Evolutionary conservation across 192 early-diverging fungal species (phyloP), one percentile per base, ranked within the genome.

Genomic region (Funneliformis mosseae): DNA sequence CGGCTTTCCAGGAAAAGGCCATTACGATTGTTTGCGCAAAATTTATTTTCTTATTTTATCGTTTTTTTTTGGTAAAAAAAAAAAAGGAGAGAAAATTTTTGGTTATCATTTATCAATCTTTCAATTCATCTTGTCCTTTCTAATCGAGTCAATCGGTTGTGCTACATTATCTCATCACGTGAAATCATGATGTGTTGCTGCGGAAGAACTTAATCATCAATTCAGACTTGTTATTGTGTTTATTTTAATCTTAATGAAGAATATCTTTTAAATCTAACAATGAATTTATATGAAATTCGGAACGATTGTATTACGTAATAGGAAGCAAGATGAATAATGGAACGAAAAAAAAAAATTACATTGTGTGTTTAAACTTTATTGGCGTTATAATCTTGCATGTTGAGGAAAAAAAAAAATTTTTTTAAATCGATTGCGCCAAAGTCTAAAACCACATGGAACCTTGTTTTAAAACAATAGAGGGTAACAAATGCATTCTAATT

Each of bases 1-100:
- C 88, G 62, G 88, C 59, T 88, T 89, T 89, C 87, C 87, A 88
- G 59, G 84, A 79, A 82, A 84, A 88, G 60, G 85, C 79, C 83
- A 83, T 88, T 74, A 33, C 33, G 33, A 33, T 33, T 46, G 16
- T 33, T 68, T 68, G 25, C 27, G 16, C 5, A 70, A 69, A 70
- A 3, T 33, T 33, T 33, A 33, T 33, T 33, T 33, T 33, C 0
- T n/a, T 33, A 33, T 33, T 33, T 33, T 33, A 63, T 27, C 10
- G 0, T 63, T 9, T 63, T 63, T 63, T 63, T 63, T 63, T 25
- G 5, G 5, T 63, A 10, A 21, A 63, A 63, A 63, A 63, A 25
- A 25, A 62, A 62, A 33, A 33, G 3, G 0, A 33, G 0, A 33
- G 33, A 33, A 33, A 33, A 33, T 2, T 33, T 33, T 33, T 33